A percentile compares a stretch with the other conserved stretches of the same genome.
Evolutionary conservation across 2,329 filamentous ascomycete species (phyloP).

Genomic region (Xylaria arbuscula): DNA sequence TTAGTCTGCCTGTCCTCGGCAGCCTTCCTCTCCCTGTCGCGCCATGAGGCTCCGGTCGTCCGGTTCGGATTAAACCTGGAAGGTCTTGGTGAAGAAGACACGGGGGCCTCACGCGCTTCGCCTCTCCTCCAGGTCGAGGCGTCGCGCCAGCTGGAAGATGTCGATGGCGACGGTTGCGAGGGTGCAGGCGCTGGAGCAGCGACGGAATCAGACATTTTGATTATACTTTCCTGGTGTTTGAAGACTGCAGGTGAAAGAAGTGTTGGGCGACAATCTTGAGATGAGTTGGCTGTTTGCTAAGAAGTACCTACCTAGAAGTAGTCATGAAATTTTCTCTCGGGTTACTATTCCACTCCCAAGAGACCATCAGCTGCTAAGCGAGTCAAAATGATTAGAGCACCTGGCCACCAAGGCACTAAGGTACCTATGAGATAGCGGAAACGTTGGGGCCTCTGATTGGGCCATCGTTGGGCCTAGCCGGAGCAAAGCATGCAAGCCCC

Average conservation of each 20-base stretch:
- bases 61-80: conserved; percentile 28
- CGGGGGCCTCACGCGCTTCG: conserved; percentile 29
- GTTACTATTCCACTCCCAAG: conserved; percentile 20
- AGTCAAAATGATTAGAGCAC: conserved; percentile 20
- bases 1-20: conserved; percentile 15
- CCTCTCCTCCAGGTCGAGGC: conserved; percentile 33
- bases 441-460: conserved; percentile 35
- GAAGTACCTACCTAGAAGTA: no score
- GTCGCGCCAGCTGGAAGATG: conserved; percentile 35
- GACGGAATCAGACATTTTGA: conserved; percentile 31
- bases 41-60: conserved; percentile 31
- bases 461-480: conserved; percentile 27
- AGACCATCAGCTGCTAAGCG: conserved; percentile 27
- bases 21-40: conserved; percentile 30
- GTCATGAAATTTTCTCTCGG: conserved; percentile 35
- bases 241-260: conserved; percentile 1
- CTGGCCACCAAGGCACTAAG: conserved; percentile 8
- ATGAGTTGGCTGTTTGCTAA: not conserved
- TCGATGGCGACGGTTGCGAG: conserved; percentile 16
- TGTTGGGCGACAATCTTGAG: conserved; percentile 26
- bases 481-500: conserved; percentile 5
- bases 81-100: conserved; percentile 25
- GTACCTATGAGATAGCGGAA: conserved; percentile 20
- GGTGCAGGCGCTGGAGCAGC: conserved; percentile 10
- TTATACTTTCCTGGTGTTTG: not conserved